Evolutionary conservation across 257 asterid species (phyloP).

Genomic region (Solanum pimpinellifolium): DNA sequence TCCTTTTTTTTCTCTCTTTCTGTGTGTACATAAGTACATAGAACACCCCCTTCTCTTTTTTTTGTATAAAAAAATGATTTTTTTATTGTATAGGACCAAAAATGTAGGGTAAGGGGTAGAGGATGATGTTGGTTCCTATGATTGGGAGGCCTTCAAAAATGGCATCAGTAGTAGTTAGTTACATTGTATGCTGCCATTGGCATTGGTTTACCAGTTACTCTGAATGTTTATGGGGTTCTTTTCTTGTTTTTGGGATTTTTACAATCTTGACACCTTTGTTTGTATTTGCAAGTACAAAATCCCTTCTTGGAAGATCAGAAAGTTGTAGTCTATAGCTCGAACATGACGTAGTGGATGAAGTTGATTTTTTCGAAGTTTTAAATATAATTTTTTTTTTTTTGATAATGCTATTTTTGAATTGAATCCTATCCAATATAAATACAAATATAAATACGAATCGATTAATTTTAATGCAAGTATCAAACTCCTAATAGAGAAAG

Average conservation of each 20-base stretch:
- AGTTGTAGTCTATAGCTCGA: neutral
- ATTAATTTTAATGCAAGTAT: too few species aligned
- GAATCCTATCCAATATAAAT: neutral
- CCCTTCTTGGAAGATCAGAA: neutral
- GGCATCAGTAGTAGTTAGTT: neutral
- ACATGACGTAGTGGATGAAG: neutral
- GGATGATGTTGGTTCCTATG: constrained; percentile 11
- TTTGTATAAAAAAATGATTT: neutral
- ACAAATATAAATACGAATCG: accelerated
- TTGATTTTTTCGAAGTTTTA: too few species aligned
- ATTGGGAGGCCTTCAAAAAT: constrained; percentile 18
- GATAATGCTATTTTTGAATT: neutral
- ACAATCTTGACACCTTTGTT: neutral
- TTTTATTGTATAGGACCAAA: constrained; percentile 2
- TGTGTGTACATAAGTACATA: neutral
- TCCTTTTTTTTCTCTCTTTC: neutral
- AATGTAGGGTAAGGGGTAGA: constrained; percentile 14
- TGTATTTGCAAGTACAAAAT: neutral
- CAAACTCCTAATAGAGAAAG: neutral
- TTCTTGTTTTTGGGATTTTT: neutral
- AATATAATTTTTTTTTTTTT: too few species aligned
- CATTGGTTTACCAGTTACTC: neutral
- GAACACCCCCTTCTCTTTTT: neutral
- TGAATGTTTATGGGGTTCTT: neutral
- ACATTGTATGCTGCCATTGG: constrained; percentile 12